Base-by-base conservation (phyloP, 768 basidiomycete species). In the Boletellus emodensis region DNA sequence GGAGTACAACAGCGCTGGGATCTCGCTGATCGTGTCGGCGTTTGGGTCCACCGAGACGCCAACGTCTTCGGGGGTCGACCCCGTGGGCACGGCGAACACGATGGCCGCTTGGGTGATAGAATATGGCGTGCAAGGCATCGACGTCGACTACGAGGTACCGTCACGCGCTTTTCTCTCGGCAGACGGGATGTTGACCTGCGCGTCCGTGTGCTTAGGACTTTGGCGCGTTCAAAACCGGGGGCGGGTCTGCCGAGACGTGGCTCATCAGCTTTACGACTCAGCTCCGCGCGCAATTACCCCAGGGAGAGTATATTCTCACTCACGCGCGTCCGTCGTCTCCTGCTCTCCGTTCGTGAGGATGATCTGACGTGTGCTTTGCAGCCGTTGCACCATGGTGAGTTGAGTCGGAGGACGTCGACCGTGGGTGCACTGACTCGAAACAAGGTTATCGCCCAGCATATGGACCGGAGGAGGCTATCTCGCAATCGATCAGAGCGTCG, bases 11-110 rank as follows among this genome's bases (percentile, higher is more conserved):
- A 72, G 73, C 0, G 79, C 79, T 14, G 81, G 82, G 6, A 80
- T 83, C 61, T 76, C 75, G 39, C 60, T 84, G 24, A 72, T 83
- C 50, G 82, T 83, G 5, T 79, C 80, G 38, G 72, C 71, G 1
- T 82, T 83, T 57, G 78, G 79, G 7, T 71, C 75, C 7, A 68
- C 66, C 11, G 59, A 64, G 48, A 62, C 68, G 0, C 78, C 79
- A 1, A 80, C 77, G 2, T 63, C 73, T 0, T 60, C 63, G 6
- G 72, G 72, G n/a, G 55, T 52, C 11, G 68, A 80, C 50, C 69
- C 79, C 0, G 62, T 70, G 20, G 52, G 43, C 18, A 67, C 67
- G 2, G 79, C 79, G 0, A 71, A 74, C 52, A 69, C 64, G 6
- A 67, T 81, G 54, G 77, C 77, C 4, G 59, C 66, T 1, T 79